Evolutionary conservation across 257 asterid species (phyloP).

Genomic region (Solanum bulbocastanum): DNA sequence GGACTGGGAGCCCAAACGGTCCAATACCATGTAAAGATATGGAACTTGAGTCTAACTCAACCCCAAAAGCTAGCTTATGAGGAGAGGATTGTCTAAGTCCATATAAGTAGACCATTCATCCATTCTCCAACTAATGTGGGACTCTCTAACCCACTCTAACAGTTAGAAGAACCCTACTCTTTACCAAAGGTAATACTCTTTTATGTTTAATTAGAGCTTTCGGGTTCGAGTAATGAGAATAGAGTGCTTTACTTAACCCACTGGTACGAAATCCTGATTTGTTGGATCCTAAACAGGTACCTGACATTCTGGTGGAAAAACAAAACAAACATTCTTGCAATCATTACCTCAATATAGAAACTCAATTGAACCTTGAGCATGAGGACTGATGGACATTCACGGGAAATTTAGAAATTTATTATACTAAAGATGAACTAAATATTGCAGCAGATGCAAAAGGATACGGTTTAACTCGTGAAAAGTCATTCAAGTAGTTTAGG

Average conservation of each 20-base stretch:
- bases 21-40: background rate
- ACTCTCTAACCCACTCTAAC: background rate
- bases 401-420: background rate
- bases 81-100: background rate
- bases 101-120: background rate
- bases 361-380: background rate
- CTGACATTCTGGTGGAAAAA: background rate
- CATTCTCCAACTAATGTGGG: background rate
- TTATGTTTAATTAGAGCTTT: background rate
- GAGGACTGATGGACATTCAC: background rate
- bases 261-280: background rate
- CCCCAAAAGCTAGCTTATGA: background rate
- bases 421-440: background rate
- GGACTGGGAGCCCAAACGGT: background rate
- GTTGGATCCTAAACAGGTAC: background rate
- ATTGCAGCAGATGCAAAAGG: background rate
- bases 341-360: background rate
- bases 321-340: background rate
- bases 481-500: background rate
- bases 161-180: background rate
- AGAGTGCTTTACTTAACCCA: background rate
- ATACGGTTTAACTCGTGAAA: background rate
- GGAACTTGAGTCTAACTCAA: background rate
- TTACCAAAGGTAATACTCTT: background rate
- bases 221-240: background rate